Base-by-base conservation (phyloP, 2,329 filamentous ascomycete species). In the Colletotrichum orchidophilum region DNA sequence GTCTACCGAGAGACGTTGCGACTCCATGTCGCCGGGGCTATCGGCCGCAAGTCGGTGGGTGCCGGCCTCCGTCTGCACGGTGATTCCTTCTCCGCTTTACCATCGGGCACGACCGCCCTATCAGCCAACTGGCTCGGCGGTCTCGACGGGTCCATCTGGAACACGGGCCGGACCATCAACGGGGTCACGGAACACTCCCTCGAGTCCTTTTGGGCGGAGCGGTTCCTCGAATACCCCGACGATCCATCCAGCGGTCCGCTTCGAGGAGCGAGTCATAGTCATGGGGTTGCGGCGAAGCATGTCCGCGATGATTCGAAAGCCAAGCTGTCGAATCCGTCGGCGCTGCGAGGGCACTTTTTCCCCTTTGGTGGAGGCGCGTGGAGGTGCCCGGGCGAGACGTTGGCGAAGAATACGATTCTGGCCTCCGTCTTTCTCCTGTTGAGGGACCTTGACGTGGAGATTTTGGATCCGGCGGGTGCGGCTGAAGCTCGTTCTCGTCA, bases 161-260 rank as follows among this genome's bases (percentile, higher is more conserved):
- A 72, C 11, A 50, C 61, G 8, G 66, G 60, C 11, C 3, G 8
- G 1, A 13, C 26, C 2, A 15, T 46, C 2, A 12, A 64, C 27
- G 49, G 70, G 5, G 49, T 39, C 11, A 12, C 46, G 1, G 49
- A 57, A 26, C 46, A 73, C 15, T 29, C 74, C 11, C 49, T 73
- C 3, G 27, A 63, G 4, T 31, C 62, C 11, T 74, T 75, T 24
- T 75, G 74, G 74, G 63, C 73, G 1, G 74, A 75, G 49, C 60
- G 74, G 1, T 74, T 74, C 42, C 49, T 75, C 3, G 59, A 62
- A 9, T 73, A 75, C 35, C 63, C 71, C 4, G 72, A 71, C 5
- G 69, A 75, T 24, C 71, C 71, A 2, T 3, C n/a, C 1, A 75
- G 74, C 50, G 74, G 73, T 5, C 74, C 74, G 6, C 18, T 73